These are phyloP conservation scores for Colletotrichum ledebouriae DNA, from an alignment of 2,329 filamentous ascomycete genomes.

Conservation along the genomic window DNA sequence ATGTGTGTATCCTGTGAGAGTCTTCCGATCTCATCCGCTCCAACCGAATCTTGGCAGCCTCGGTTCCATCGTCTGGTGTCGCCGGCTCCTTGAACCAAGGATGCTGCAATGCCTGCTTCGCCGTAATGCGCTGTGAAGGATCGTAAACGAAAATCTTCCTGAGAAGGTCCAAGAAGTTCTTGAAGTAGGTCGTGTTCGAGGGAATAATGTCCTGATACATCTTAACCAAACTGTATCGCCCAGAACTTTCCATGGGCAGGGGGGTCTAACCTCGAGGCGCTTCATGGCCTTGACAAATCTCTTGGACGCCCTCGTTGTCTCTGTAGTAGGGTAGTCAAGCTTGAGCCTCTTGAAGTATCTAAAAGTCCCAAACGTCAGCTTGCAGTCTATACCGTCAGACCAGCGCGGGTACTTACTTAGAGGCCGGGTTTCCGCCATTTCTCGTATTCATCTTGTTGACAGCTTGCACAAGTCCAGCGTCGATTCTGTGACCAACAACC, in stretches of 20 bases:
- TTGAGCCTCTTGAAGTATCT: slow-evolving; percentile 77
- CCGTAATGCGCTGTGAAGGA: slow-evolving; percentile 74
- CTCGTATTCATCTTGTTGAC: slow-evolving; percentile 70
- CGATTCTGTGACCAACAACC: slow-evolving; percentile 72
- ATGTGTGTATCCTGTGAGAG: slow-evolving; percentile 46
- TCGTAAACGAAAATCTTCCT: slow-evolving; percentile 79
- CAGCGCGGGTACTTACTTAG: slow-evolving; percentile 65
- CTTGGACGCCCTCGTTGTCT: slow-evolving; percentile 74
- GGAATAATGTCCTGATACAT: slow-evolving; percentile 73
- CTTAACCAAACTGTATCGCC: slow-evolving; percentile 42
- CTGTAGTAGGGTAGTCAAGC: slow-evolving; percentile 74
- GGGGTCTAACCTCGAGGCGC: slow-evolving; percentile 67
- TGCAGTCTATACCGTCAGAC: neutral
- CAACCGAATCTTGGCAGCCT: slow-evolving; percentile 73
- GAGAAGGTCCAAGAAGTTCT: slow-evolving; percentile 74
- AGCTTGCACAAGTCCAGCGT: slow-evolving; percentile 68
- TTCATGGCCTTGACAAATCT: slow-evolving; percentile 82
- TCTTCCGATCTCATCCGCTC: slow-evolving; percentile 63
- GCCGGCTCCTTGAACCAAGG: slow-evolving; percentile 77
- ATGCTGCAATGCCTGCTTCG: slow-evolving; percentile 75
- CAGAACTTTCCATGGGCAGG: neutral
- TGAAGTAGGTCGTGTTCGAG: slow-evolving; percentile 68
- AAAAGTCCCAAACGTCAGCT: neutral
- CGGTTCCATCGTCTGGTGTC: slow-evolving; percentile 75
- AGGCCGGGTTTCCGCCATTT: slow-evolving; percentile 70